Conservation (phyloP, 2,329 filamentous ascomycete genomes). For the Ascochyta lentis region DNA sequence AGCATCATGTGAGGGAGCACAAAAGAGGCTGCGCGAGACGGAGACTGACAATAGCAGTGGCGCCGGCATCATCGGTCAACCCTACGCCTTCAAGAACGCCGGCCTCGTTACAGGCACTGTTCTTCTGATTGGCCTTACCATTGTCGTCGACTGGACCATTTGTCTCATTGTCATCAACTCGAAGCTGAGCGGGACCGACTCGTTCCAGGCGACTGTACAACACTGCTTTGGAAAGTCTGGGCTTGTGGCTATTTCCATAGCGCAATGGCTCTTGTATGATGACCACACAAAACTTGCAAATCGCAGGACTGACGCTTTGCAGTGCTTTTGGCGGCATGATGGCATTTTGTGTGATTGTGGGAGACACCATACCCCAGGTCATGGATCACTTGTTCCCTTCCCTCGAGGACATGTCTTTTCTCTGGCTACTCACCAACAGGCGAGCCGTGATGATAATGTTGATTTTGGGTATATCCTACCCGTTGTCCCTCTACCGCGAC, state of each 20-base stretch:
- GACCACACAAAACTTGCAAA: background rate
- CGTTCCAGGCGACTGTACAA: slow-evolving; percentile 94
- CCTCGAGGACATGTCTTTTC: slow-evolving; percentile 72
- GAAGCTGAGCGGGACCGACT: slow-evolving; percentile 91
- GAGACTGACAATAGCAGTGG: slow-evolving; percentile 51
- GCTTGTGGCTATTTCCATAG: slow-evolving; percentile 85
- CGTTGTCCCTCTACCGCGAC: slow-evolving; percentile 90
- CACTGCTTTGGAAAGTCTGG: slow-evolving; percentile 91
- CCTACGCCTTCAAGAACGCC: slow-evolving; percentile 94
- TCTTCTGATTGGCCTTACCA: slow-evolving; percentile 78
- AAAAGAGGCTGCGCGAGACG: background rate
- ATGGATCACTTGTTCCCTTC: slow-evolving; percentile 81
- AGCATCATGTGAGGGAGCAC: slow-evolving; percentile 73
- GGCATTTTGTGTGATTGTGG: slow-evolving; percentile 96
- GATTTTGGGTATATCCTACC: slow-evolving; percentile 84
- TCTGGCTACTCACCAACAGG: slow-evolving; percentile 83
- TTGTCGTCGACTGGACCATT: slow-evolving; percentile 96
- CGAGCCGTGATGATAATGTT: slow-evolving; percentile 87
- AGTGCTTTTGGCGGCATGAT: slow-evolving; percentile 97
- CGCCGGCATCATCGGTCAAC: slow-evolving; percentile 77
- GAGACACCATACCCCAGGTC: slow-evolving; percentile 94
- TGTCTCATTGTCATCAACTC: slow-evolving; percentile 96
- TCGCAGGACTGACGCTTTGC: slow-evolving; percentile 27
- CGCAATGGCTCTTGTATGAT: slow-evolving; percentile 87
- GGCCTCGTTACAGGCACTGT: slow-evolving; percentile 81